These are phyloP conservation scores for Diversispora epigaea DNA, from an alignment of 192 early-diverging fungal species.

Conservation along the genomic window DNA sequence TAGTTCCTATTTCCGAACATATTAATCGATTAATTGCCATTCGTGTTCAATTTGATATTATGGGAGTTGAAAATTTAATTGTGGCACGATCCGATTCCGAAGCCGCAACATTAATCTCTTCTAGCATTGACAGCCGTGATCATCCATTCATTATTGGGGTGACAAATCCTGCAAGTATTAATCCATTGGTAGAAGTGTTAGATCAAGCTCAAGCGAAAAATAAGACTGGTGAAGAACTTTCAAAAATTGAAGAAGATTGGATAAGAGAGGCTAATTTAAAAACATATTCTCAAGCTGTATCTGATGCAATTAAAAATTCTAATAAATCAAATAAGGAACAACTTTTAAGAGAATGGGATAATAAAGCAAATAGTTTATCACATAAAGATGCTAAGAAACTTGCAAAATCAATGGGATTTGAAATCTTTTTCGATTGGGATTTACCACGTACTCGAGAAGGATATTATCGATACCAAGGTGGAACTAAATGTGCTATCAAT, in stretches of 20 bases:
- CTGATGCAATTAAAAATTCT: slow-evolving; percentile 68
- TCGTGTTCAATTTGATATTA: slow-evolving; percentile 96
- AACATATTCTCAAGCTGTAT: slow-evolving; percentile 57
- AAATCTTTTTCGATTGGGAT: slow-evolving; percentile 87
- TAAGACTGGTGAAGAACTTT: not conserved
- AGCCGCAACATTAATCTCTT: slow-evolving; percentile 93
- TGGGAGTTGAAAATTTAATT: slow-evolving; percentile 92
- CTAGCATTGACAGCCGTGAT: slow-evolving; percentile 94
- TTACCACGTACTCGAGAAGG: slow-evolving; percentile 89
- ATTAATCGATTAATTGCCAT: slow-evolving; percentile 76
- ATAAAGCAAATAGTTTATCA: slow-evolving; percentile 60
- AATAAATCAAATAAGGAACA: slow-evolving; percentile 55
- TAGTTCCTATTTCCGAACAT: slow-evolving; percentile 97
- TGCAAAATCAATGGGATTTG: slow-evolving; percentile 71
- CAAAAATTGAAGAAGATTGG: slow-evolving; percentile 23
- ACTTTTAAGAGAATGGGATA: slow-evolving; percentile 40
- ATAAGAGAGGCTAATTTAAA: slow-evolving; percentile 7
- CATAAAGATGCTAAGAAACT: slow-evolving; percentile 81
- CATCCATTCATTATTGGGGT: slow-evolving; percentile 94
- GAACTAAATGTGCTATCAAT: slow-evolving; percentile 84
- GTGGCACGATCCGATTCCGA: slow-evolving; percentile 96
- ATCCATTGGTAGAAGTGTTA: slow-evolving; percentile 62
- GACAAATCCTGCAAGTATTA: slow-evolving; percentile 72
- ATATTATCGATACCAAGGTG: slow-evolving; percentile 95
- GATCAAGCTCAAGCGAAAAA: slow-evolving; percentile 2